Evolutionary conservation across 768 basidiomycete genomes (phyloP), one percentile per base, ranked within the genome.

Genomic region (Kwoniella heveanensis): DNA sequence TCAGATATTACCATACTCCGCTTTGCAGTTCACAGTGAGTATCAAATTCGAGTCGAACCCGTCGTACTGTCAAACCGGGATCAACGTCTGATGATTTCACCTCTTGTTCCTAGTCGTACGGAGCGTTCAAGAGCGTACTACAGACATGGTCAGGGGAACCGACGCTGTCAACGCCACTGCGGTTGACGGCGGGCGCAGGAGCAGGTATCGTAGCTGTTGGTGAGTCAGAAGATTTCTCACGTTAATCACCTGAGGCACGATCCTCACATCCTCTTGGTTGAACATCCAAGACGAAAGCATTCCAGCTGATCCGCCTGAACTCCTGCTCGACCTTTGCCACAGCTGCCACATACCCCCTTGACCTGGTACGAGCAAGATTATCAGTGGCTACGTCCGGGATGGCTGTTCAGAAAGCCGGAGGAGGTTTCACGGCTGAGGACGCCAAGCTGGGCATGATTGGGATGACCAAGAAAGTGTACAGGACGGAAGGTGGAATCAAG

Each of bases 151-250:
- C 81, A 87, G 89, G 92, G 15, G 83, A 86, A 13, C 87, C 82
- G 74, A 85, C 88, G 68, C 84, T 99, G 19, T 92, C 96, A 81
- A 97, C 94, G 47, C 90, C 90, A 1, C 88, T 89, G 67, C 86
- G 95, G 60, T 83, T 99, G 46, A 82, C 86, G 1, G 88, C 90
- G 58, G 95, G 95, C 66, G 92, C 92, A 21, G 81, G 95, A 13
- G 95, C 95, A 54, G 95, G 95, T 26, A 90, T 98, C 66, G 90
- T 90, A 9, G 93, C 92, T 64, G 95, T 99, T 66, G 90, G 92
- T 92, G 74, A 76, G 90, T 86, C 12, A 13, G 22, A 26, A 15
- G 51, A 25, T 52, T 13, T n/a, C n/a, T n/a, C n/a, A n/a, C n/a
- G n/a, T n/a, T n/a, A n/a, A n/a, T n/a, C n/a, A n/a, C n/a, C n/a